A percentile compares a stretch with the other conserved stretches of the same genome.
These are phyloP conservation scores for Candida awuae DNA, from an alignment of 805 yeast species.

Conservation along the genomic window DNA sequence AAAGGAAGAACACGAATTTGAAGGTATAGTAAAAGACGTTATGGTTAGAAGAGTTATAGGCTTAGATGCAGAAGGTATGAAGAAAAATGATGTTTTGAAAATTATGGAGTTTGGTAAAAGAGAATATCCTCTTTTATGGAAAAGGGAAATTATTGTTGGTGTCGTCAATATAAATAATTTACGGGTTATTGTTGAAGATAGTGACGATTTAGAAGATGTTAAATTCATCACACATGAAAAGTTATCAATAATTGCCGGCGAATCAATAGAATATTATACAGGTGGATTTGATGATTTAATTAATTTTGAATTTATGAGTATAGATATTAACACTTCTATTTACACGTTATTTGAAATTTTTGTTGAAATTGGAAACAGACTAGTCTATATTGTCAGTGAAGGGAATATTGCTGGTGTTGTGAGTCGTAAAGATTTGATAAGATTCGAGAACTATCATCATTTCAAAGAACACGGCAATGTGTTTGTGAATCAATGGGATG, in stretches of 20 bases:
- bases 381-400: conserved; percentile 54
- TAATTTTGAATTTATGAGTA: conserved; percentile 54
- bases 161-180: conserved; percentile 37
- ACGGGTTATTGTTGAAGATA: conserved; percentile 5
- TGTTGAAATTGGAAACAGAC: conserved; percentile 70
- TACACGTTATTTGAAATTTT: conserved; percentile 62
- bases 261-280: too few relatives aligned
- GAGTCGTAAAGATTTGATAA: conserved; percentile 75
- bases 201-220: conserved; percentile 6
- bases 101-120: conserved; percentile 2
- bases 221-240: conserved; percentile 12
- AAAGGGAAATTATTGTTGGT: conserved; percentile 34
- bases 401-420: conserved; percentile 67
- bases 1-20: conserved; percentile 59
- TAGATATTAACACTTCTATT: conserved; percentile 45
- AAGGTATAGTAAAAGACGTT: conserved; percentile 22
- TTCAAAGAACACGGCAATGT: conserved; percentile 21
- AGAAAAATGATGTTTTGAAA: conserved; percentile 14
- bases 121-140: conserved; percentile 44
- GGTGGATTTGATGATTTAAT: conserved; percentile 32
- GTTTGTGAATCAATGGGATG: conserved; percentile 20
- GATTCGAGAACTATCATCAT: conserved; percentile 42
- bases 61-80: conserved; percentile 32
- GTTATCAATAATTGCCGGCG: too few relatives aligned
- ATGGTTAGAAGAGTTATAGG: conserved; percentile 43